Base-by-base conservation (phyloP, 768 basidiomycete genomes). In the Symmetrospora coprosmae region DNA sequence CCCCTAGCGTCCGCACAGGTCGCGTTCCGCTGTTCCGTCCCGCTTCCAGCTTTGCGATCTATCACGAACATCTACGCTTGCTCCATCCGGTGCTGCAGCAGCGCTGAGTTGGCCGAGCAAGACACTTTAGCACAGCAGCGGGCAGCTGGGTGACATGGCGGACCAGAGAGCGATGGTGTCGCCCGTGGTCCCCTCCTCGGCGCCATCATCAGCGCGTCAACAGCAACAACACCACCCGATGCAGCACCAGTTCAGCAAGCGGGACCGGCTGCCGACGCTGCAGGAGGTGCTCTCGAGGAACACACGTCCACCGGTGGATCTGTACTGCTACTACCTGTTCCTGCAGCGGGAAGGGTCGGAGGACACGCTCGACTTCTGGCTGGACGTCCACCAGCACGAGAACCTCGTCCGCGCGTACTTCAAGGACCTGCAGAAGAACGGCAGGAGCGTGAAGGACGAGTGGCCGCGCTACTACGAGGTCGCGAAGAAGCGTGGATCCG, bases 401-500 rank as follows among this genome's bases (percentile, higher is more conserved):
- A 96, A 96, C 71, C 81, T 99, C 33, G 97, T 92, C 45, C 81
- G 91, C 63, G 94, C 92, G 7, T 97, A 97, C 74, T 97, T 99
- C 81, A 94, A 96, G 77, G 94, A 97, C 73, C 82, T 99, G 52
- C 84, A 87, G 69, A 90, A 91, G 75, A 90, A 90, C 0, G 90
- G 91, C 2, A 81, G 85, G 27, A 82, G 85, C 13, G 86, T 99
- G 72, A 85, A 85, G 71, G 86, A 96, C 17, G 94, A 96, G 72
- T 99, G 94, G 94, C 94, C 94, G 4, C 87, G 94, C 72, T 97
- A 92, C 69, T 91, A 87, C 82, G 85, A 89, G 65, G 87, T 89
- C 71, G 94, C 94, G 13, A 81, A 88, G 46, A 77, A 85, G 45
- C 76, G 92, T 49, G 94, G 92, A 3, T 51, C 37, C 4, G 89